Conservation (phyloP, 495 filamentous ascomycete genomes). For the Daldinia vernicosa region DNA sequence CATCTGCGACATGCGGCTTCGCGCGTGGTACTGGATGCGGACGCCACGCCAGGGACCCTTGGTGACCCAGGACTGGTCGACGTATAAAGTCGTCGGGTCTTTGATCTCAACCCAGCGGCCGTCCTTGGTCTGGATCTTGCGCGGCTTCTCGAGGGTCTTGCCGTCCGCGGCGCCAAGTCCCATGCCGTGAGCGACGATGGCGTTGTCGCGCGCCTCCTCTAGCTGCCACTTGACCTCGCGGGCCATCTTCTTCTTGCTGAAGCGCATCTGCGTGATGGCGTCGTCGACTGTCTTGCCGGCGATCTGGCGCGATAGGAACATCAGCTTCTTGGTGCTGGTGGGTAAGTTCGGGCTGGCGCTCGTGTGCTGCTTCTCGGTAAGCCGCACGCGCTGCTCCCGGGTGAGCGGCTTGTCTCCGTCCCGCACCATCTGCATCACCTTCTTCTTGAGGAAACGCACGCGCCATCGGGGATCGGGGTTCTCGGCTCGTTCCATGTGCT, state of each 20-base stretch:
- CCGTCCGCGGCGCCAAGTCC: constrained; percentile 66
- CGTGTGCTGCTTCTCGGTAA: constrained; percentile 74
- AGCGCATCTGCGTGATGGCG: constrained; percentile 93
- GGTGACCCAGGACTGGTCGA: constrained; percentile 91
- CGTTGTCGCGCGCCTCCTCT: constrained; percentile 76
- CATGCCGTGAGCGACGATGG: constrained; percentile 83
- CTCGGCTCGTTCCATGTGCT: constrained; percentile 63
- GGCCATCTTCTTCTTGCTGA: constrained; percentile 92
- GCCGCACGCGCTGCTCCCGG: constrained; percentile 67
- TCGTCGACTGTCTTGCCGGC: constrained; percentile 90
- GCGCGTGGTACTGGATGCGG: constrained; percentile 70
- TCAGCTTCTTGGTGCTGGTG: constrained; percentile 89
- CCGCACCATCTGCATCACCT: constrained; percentile 75
- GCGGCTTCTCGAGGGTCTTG: constrained; percentile 35
- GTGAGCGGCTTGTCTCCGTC: constrained; percentile 71
- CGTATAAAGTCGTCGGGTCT: constrained; percentile 80
- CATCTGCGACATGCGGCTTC: constrained; percentile 69
- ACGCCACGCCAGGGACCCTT: constrained; percentile 66
- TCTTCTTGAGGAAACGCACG: constrained; percentile 80
- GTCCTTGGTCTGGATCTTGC: constrained; percentile 63
- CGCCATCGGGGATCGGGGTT: constrained; percentile 75
- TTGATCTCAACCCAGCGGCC: constrained; percentile 68
- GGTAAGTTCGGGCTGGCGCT: constrained; percentile 73
- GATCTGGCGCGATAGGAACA: constrained; percentile 83
- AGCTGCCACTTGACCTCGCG: constrained; percentile 80